Evolutionary conservation across 1,139 yeast species (phyloP), one percentile per base, ranked within the genome.

Genomic region (Scheffersomyces segobiensis): DNA sequence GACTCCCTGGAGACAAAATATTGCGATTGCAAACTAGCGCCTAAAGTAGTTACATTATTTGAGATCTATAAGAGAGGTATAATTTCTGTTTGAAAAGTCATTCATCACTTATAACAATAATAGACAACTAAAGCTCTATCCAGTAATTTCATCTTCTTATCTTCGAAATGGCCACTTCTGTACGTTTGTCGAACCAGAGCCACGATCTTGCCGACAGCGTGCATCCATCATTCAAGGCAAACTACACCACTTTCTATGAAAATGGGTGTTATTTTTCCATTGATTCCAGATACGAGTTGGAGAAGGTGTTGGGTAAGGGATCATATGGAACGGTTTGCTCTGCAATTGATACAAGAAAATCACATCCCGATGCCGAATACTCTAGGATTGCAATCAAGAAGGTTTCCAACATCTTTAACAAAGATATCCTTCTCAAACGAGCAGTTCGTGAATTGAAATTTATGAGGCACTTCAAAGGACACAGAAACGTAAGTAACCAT

Each of bases 241-340:
- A 26, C 21, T 54, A 57, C 46, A 52, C 50, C 50, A 53, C 54
- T 17, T 56, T 56, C 54, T 48, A 55, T n/a, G 60, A 60, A 12
- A 58, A 60, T 5, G 67, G 66, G 0, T 80, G 82, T 5, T 81
- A 85, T 57, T 91, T 93, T 71, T 85, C 86, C 50, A 79, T 91
- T 52, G 89, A 88, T 60, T 73, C 83, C 1, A 76, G 91, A 53
- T 95, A 93, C 72, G 80, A 82, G 57, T 79, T 93, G 17, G 75
- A 83, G 49, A 81, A 83, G 51, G 81, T 88, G 2, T 78, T 93
- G 54, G 98, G 98, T 0, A 86, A 88, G 64, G 98, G 98, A 0
- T 87, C 97, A 0, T 93, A 91, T 71, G 98, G 98, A 1, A 85
- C 88, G 0, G 98, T 95, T 3, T 89, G 95, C 66, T 84, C 92